Base-by-base conservation (phyloP, 768 basidiomycete genomes). In the Suillus discolor region DNA sequence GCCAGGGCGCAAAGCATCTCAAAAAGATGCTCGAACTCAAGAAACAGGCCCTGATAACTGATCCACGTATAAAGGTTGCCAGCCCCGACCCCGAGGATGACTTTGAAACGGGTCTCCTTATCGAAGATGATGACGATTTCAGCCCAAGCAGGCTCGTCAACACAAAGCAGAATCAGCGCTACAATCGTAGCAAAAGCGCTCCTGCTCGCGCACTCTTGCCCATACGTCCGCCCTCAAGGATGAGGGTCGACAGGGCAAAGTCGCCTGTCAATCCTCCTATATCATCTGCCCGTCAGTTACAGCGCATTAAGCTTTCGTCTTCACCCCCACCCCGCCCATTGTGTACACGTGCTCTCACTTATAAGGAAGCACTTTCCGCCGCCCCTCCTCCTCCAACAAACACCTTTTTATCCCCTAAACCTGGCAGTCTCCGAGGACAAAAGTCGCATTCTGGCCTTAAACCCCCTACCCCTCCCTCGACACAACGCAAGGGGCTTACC, bases 361-460 rank as follows among this genome's bases (percentile, higher is more conserved):
- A 85, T 70, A 88, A 89, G 73, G 76, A 77, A 76, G 81, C 85
- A 57, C 80, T 89, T 68, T 78, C 84, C 16, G 77, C 85, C 47
- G 79, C 79, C 62, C 79, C 85, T 69, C 81, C 84, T 57, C 65
- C 78, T 39, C 80, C 84, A 51, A 83, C 87, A 39, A 80, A 81
- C 45, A 83, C 87, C 12, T 86, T 91, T 76, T 83, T 90, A 66
- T 78, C 87, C 20, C 80, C 85, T 49, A 93, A 92, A 77, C 87
- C 89, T 65, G 87, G 85, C 62, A 90, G 89, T 74, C 84, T 94
- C 67, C 89, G 92, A 28, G 89, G 88, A 23, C 92, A 94, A 80
- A 94, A 94, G 72, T 93, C 92, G 3, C 91, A 92, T 73, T 87
- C 90, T 7, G 91, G 89, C 44, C 84, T 94, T 62, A 93, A 94